Conservation (phyloP, 805 yeast genomes). For the Ogataea neopini region DNA sequence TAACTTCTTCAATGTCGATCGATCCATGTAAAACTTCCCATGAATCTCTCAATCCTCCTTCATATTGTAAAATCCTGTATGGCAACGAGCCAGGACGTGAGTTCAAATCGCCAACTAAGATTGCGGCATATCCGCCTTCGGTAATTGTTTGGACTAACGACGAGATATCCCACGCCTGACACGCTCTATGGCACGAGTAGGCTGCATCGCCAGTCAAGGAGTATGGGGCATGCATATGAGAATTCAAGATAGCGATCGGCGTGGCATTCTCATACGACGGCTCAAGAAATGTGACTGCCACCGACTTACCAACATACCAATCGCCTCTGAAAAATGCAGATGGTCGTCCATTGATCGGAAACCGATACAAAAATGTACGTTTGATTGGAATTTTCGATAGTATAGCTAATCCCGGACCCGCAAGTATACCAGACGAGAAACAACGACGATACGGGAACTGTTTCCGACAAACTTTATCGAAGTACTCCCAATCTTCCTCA, state of each 20-base stretch:
- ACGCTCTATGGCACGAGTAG: slow-evolving; percentile 84
- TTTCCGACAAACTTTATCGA: slow-evolving; percentile 45
- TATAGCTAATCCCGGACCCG: slow-evolving; percentile 93
- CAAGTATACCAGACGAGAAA: slow-evolving; percentile 78
- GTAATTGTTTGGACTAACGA: slow-evolving; percentile 59
- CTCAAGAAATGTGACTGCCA: slow-evolving; percentile 68
- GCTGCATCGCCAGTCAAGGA: slow-evolving; percentile 81
- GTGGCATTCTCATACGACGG: slow-evolving; percentile 47
- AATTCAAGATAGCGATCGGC: slow-evolving; percentile 78
- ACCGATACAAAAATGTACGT: slow-evolving; percentile 74
- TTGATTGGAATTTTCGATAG: slow-evolving; percentile 82
- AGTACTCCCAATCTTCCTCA: slow-evolving; percentile 73
- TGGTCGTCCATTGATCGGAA: slow-evolving; percentile 92
- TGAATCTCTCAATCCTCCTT: slow-evolving; percentile 72
- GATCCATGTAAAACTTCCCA: slow-evolving; percentile 73
- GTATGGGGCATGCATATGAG: slow-evolving; percentile 98
- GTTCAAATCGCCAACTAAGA: slow-evolving; percentile 92
- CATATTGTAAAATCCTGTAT: slow-evolving; percentile 65
- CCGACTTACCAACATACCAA: slow-evolving; percentile 94
- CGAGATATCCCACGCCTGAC: slow-evolving; percentile 96
- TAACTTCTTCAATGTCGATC: slow-evolving; percentile 43
- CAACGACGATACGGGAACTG: slow-evolving; percentile 64
- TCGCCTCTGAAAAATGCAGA: slow-evolving; percentile 94
- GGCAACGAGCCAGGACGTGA: slow-evolving; percentile 87
- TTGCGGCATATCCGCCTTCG: slow-evolving; percentile 77